Evolutionary conservation across 306 rosid species (phyloP).

Genomic region (Rosa multiflora): DNA sequence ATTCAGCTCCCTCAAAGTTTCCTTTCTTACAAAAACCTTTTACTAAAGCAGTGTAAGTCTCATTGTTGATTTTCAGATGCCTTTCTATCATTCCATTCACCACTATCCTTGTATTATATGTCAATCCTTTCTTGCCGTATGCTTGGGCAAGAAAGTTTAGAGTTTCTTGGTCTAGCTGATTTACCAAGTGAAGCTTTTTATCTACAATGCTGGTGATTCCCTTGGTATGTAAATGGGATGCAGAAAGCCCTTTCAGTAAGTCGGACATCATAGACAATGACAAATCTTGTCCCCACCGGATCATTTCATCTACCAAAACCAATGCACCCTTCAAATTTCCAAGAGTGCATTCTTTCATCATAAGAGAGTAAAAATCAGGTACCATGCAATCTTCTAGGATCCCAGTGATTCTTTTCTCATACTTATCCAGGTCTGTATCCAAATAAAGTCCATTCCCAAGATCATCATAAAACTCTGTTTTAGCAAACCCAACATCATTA

Average conservation of each 20-base stretch:
- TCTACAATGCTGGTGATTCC: conserved; percentile 39
- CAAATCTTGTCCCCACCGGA: conserved; percentile 79
- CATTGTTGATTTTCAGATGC: conserved; percentile 41
- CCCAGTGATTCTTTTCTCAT: conserved; percentile 49
- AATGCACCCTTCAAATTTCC: conserved; percentile 51
- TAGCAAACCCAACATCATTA: conserved; percentile 49
- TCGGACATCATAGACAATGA: conserved; percentile 42
- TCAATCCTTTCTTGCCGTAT: conserved; percentile 60
- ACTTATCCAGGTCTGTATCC: conserved; percentile 72
- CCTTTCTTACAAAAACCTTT: conserved; percentile 59
- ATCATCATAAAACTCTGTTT: conserved; percentile 71
- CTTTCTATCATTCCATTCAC: conserved; percentile 60
- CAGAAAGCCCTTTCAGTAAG: conserved; percentile 52
- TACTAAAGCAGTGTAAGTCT: conserved; percentile 57
- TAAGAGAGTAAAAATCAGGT: conserved; percentile 50
- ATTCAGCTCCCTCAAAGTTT: conserved; percentile 51
- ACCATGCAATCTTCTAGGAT: conserved; percentile 19
- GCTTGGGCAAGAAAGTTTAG: conserved; percentile 63
- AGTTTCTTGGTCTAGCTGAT: conserved; percentile 55
- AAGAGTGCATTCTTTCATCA: conserved; percentile 42
- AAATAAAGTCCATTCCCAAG: conserved; percentile 93
- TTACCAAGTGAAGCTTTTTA: conserved; percentile 44
- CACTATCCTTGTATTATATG: conserved; percentile 41
- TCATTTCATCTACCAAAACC: conserved; percentile 57
- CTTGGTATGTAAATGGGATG: conserved; percentile 46